Base-by-base conservation (phyloP, 495 filamentous ascomycete species). In the Aspergillus steynii region DNA sequence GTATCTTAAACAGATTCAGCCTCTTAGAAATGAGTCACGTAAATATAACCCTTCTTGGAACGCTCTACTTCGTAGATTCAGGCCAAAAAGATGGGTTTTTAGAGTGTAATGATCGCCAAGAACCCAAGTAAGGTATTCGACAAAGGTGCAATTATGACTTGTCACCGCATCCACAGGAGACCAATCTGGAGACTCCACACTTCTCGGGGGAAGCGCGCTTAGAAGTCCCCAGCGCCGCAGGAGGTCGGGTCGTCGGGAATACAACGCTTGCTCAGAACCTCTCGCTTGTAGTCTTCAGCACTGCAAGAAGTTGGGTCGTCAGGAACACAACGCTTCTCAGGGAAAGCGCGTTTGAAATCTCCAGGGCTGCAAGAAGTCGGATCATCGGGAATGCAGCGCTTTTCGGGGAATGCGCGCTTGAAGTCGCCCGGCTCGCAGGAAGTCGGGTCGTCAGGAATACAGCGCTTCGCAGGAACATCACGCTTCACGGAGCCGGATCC, bases 221-320 rank as follows among this genome's bases (percentile, higher is more conserved):
- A 20, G 20, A 20, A 20, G 20, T 20, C 20, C 20, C 20, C 20
- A 20, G 20, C 20, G 20, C 20, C 20, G 14, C 47, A 49, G 14
- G 47, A n/a, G 47, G 47, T 49, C 26, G 42, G 42, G 42, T 46
- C 42, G 42, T 46, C 42, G 8, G 10, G 4, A 49, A 49, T 14
- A 26, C 46, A 49, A 9, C 46, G 46, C 10, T 49, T 49, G 15
- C 25, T 15, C 3, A 26, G 46, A 9, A 49, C 46, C 14, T 49
- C 50, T 6, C 50, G 20, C 50, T 29, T 26, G 26, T 6, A 52
- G 50, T 52, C 50, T 4, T 27, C 50, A 5, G 50, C 15, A 27
- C 27, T 29, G 27, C 49, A 51, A 26, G 49, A 51, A 7, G 49
- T 51, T 26, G 50, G 50, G 50, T 53, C 50, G 10, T 53, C 50